phyloP scores from a whole-genome alignment of 305 asterid species.

The Nicotiana rustica region DNA sequence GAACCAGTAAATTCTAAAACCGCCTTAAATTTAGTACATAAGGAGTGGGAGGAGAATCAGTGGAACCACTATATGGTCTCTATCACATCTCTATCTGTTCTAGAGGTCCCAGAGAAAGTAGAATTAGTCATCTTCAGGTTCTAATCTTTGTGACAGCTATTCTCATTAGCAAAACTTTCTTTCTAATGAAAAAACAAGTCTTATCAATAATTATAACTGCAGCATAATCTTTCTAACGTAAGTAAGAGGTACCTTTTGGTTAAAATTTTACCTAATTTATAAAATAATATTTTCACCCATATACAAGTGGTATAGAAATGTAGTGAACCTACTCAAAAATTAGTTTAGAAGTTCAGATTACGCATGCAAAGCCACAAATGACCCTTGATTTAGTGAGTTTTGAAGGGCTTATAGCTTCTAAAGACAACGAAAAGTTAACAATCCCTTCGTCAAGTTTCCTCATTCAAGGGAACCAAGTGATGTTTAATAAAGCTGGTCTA shows the following conservation, averaged over 20 bases:
- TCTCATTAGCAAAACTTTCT: neutral
- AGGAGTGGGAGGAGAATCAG: neutral
- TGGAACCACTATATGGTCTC: neutral
- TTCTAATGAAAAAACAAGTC: neutral
- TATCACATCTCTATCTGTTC: conserved; percentile 11
- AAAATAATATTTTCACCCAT: conserved; percentile 2
- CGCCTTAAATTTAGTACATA: conserved; percentile 18
- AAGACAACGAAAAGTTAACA: neutral
- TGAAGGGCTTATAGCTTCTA: conserved; percentile 3
- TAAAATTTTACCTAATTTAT: neutral
- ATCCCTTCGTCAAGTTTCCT: conserved; percentile 1
- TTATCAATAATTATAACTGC: neutral
- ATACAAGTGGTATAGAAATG: neutral
- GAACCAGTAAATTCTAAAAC: conserved; percentile 2
- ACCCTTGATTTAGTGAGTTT: neutral
- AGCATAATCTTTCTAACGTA: conserved; percentile 9
- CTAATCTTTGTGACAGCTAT: conserved; percentile 13
- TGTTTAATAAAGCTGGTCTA: neutral
- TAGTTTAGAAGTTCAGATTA: neutral
- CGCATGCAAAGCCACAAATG: conserved; percentile 8
- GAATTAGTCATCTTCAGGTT: conserved; percentile 1
- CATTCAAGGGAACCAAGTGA: conserved; percentile 22
- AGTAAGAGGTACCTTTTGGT: neutral
- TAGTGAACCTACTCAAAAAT: conserved; percentile 19
- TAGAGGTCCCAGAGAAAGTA: neutral